Evolutionary conservation across 176 grass and related monocot genomes (phyloP), one percentile per base, ranked within the genome.

Genomic region (Triticum urartu): DNA sequence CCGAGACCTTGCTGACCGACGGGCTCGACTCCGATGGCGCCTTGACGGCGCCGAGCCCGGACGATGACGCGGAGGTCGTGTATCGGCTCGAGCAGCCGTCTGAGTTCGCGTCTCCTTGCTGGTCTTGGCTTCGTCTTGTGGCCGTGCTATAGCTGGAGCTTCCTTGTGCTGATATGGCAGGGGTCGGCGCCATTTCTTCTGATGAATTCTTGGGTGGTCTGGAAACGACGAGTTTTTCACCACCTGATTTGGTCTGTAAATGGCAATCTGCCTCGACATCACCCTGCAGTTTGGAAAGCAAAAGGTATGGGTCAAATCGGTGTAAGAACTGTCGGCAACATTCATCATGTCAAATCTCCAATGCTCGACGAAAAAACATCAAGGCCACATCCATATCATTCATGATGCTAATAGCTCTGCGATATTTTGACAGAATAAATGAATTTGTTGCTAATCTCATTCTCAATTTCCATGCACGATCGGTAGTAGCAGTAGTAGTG

Each of bases 1-100:
- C 87, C 3, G 86, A 84, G 13, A 64, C 82, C 56, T 92, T 90
- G 79, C 70, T 87, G 45, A 36, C 43, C 11, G 38, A 91, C 50
- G 84, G 81, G 75, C 91, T 93, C 77, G 72, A 74, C 5, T 72
- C 87, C 36, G 90, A 94, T 72, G 80, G 71, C 32, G 87, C 36
- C 83, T 75, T 76, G 17, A 76, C 34, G 68, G 78, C 42, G 50
- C 14, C 24, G 45, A 70, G 78, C 62, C 20, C 30, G 68, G 12
- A 39, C 8, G 67, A 38, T 11, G 68, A 38, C 21, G 14, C 73
- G 12, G 74, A 28, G 61, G 68, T 82, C 0, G 71, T 9, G 12
- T 56, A 78, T n/a, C 14, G 87, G 39, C 64, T 84, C 32, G 92
- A 89, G 72, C 82, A 75, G 2, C 82, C 83, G 6, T 93, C 88